Percentiles rank a stretch among this genome's conserved stretches.
Evolutionary conservation across 2,329 filamentous ascomycete genomes (phyloP).

Genomic region (Pseudogymnoascus sp.): DNA sequence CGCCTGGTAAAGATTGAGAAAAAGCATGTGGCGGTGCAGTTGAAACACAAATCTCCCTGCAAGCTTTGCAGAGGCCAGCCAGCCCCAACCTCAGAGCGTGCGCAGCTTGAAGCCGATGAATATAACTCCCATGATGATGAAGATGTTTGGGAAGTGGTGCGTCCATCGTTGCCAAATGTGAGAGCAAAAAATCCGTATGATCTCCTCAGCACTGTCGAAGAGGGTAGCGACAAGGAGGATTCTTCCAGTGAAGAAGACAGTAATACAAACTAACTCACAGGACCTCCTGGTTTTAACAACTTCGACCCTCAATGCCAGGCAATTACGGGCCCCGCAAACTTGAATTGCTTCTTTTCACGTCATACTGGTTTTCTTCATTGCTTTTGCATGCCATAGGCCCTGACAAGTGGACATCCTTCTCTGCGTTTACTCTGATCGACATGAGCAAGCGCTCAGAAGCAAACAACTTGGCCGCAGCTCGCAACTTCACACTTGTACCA

Average conservation of each 20-base stretch:
- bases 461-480: neutral
- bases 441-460: neutral
- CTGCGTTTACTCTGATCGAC: neutral
- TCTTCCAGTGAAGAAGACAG: neutral
- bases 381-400: neutral
- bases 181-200: conserved; percentile 4
- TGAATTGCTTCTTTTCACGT: neutral
- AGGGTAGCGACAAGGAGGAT: neutral
- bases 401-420: neutral
- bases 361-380: neutral
- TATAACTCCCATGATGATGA: neutral
- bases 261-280: neutral
- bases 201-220: neutral
- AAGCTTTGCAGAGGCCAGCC: neutral
- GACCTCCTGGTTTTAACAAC: neutral
- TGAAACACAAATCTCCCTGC: neutral
- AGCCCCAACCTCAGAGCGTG: neutral
- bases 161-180: neutral
- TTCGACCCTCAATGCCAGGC: too few species aligned
- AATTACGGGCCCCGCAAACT: neutral
- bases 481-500: neutral
- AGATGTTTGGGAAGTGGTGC: neutral
- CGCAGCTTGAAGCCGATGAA: neutral
- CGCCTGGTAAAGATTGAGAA: neutral
- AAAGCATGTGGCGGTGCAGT: neutral